These are phyloP conservation scores for Hyparrhenia diplandra DNA, from an alignment of 176 grass and related monocot species.

Conservation along the genomic window DNA sequence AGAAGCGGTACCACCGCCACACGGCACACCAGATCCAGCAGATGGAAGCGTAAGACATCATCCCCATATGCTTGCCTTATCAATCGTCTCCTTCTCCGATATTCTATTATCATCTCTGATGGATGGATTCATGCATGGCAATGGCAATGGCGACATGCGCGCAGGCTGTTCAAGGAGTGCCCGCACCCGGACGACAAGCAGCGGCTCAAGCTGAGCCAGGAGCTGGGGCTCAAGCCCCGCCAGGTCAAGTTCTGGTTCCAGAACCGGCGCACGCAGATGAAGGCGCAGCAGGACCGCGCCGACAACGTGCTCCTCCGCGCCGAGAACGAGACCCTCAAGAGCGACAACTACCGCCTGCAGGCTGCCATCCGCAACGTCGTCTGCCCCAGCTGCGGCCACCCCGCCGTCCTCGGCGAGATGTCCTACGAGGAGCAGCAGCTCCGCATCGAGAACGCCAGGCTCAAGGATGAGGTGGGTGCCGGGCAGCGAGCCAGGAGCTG, in stretches of 20 bases:
- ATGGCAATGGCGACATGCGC: neutral
- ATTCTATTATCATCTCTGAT: neutral
- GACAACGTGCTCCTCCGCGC: slow-evolving; percentile 81
- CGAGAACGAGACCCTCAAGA: slow-evolving; percentile 92
- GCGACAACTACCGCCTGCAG: slow-evolving; percentile 88
- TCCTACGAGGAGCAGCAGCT: slow-evolving; percentile 88
- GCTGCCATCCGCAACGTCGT: slow-evolving; percentile 82
- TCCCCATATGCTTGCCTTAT: neutral
- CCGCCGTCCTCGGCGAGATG: slow-evolving; percentile 91
- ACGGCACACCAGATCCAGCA: slow-evolving; percentile 97
- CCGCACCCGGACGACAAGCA: slow-evolving; percentile 99
- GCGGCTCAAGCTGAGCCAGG: slow-evolving; percentile 88
- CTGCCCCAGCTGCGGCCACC: slow-evolving; percentile 87
- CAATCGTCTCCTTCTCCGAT: neutral
- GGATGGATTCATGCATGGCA: neutral
- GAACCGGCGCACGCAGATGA: slow-evolving; percentile 96
- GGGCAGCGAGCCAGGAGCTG: too few relatives aligned
- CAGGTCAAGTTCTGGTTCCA: slow-evolving; percentile 99
- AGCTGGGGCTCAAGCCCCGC: slow-evolving; percentile 84
- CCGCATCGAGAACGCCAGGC: slow-evolving; percentile 83
- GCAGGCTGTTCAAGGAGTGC: slow-evolving; percentile 97
- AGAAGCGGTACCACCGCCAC: slow-evolving; percentile 98
- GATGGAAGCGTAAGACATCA: slow-evolving; percentile 86
- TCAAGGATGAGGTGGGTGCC: slow-evolving; percentile 69
- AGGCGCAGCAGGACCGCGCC: slow-evolving; percentile 91